These are phyloP conservation scores for Cyclostephanos tholiformis DNA, from an alignment of 108 stramenopile genomes.

Conservation along the genomic window DNA sequence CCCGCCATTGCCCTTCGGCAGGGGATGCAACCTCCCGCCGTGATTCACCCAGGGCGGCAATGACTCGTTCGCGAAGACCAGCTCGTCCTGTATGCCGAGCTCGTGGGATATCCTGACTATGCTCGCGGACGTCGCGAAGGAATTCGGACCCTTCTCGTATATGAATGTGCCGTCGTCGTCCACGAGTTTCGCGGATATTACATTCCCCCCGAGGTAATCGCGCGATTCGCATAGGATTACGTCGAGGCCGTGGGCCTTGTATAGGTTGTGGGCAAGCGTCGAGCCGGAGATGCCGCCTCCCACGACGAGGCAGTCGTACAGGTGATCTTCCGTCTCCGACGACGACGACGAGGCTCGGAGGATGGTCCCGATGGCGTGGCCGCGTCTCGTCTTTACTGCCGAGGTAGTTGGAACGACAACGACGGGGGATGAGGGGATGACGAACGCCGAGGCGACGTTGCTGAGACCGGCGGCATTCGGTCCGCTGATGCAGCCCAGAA, in stretches of 20 bases:
- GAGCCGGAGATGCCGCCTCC: conserved; percentile 93
- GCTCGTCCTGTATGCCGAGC: conserved; percentile 82
- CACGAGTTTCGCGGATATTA: conserved; percentile 21
- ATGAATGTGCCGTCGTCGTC: conserved; percentile 51
- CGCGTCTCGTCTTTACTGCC: too few species aligned
- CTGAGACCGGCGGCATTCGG: too few species aligned
- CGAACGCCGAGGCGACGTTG: too few species aligned
- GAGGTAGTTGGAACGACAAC: too few species aligned
- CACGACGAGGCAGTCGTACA: conserved; percentile 84
- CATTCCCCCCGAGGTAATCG: conserved; percentile 92
- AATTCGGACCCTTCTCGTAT: conserved; percentile 97
- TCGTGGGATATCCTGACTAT: conserved; percentile 91
- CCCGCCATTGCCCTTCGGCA: conserved; percentile 80
- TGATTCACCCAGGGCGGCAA: conserved; percentile 89
- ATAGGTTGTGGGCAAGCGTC: conserved; percentile 87
- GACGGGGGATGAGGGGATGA: too few species aligned
- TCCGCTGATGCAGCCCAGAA: too few species aligned
- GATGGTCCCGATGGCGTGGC: too few species aligned
- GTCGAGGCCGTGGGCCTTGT: conserved; percentile 29
- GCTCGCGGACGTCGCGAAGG: conserved; percentile 87
- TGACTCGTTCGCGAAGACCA: conserved; percentile 91
- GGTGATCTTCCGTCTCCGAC: background rate
- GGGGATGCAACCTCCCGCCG: conserved; percentile 90
- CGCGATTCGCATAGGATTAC: conserved; percentile 83
- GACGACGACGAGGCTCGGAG: background rate